Base-by-base conservation (phyloP, 140 eudicot genomes). In the Oenanthe javanica region DNA sequence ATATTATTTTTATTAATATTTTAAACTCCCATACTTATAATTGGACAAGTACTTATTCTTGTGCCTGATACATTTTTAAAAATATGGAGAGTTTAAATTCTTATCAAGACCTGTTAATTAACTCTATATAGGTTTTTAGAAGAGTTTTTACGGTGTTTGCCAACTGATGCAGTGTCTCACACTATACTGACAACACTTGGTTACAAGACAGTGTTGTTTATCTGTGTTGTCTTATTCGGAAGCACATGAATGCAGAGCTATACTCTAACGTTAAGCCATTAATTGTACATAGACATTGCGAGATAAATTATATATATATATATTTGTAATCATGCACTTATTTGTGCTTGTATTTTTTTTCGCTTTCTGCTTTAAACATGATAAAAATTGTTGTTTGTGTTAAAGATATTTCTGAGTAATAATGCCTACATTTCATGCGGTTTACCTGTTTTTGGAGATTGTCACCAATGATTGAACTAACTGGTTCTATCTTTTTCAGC, bases 311-410 rank as follows among this genome's bases (percentile, higher is more conserved):
- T 51, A 51, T 9, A 47, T 47, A 47, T 8, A 61, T 2, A 61
- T n/a, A 31, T 55, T 8, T 61, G 38, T 61, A 23, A 61, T n/a
- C 96, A 93, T 81, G 91, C 91, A 4, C 96, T 91, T 89, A 93
- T 93, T 83, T 93, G 78, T 86, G 96, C 84, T 97, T 91, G 88
- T 84, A 81, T 82, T 50, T 38, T 9, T 9, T 4, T 14, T 19
- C 1, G 31, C 38, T 23, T 23, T 23, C 70, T 19, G 15, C 31
- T 16, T 27, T 0, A 4, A 13, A 21, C 18, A 31, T 67, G 9
- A 31, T 67, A 67, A 31, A 1, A 67, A 42, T 72, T 7, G 46
- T 45, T 40, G 49, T 13, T 72, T 4, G 76, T 42, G 25, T 42
- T 5, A 2, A 72, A 72, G 51, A 19, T 4, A 12, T n/a, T n/a